Evolutionary conservation across 805 yeast species (phyloP).

Genomic region (Phaffomyces thermotolerans): DNA sequence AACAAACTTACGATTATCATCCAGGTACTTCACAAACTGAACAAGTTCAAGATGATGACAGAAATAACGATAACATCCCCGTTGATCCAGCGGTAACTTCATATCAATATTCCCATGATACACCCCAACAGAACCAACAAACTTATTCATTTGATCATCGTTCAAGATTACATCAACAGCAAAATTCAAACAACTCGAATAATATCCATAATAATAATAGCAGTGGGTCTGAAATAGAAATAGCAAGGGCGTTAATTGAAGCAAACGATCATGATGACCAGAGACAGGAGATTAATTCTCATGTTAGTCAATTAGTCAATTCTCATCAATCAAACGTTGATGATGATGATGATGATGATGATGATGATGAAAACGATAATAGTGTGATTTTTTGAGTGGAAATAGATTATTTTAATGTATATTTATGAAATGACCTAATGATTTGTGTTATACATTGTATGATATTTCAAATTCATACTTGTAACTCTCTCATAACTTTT

Average conservation of each 20-base stretch:
- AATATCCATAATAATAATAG: neutral
- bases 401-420: too few relatives aligned
- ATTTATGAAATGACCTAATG: too few relatives aligned
- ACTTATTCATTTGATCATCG: slow-evolving; percentile 1
- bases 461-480: too few relatives aligned
- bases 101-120: neutral
- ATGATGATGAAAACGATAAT: too few relatives aligned
- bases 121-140: slow-evolving; percentile 3
- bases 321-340: too few relatives aligned
- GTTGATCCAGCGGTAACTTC: slow-evolving; percentile 49
- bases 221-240: slow-evolving; percentile 51
- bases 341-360: too few relatives aligned
- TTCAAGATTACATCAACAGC: neutral
- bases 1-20: slow-evolving; percentile 2
- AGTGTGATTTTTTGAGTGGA: too few relatives aligned
- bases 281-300: neutral
- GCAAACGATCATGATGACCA: slow-evolving; percentile 29
- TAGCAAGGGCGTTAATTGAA: slow-evolving; percentile 59
- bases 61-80: slow-evolving; percentile 32
- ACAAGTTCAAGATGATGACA: neutral
- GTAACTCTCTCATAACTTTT: too few relatives aligned
- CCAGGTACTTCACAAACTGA: slow-evolving; percentile 1
- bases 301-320: neutral
- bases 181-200: neutral
- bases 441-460: too few relatives aligned